These are phyloP conservation scores for Diutina catenulata DNA, from an alignment of 1,139 yeast species.

Conservation along the genomic window DNA sequence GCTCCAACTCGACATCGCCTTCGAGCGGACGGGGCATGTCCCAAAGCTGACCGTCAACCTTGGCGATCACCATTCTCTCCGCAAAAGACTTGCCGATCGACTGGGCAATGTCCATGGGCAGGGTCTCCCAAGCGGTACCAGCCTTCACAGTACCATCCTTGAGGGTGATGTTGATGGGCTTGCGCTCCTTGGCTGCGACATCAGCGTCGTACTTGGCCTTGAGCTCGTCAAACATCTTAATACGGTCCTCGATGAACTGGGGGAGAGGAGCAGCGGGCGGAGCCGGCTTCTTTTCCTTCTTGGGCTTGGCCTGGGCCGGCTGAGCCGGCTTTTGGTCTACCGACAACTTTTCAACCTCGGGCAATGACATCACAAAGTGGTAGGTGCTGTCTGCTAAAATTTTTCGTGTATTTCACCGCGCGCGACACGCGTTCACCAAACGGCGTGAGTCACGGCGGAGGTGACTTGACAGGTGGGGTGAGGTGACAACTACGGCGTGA, in stretches of 20 bases:
- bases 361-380: constrained; percentile 1
- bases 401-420: no score
- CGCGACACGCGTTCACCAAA: no score
- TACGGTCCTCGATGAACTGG: constrained; percentile 67
- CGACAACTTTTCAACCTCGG: constrained; percentile 40
- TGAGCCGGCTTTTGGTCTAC: constrained; percentile 19
- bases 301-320: constrained; percentile 8
- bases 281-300: constrained; percentile 15
- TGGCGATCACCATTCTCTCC: constrained; percentile 84
- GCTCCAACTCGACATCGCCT: constrained; percentile 56
- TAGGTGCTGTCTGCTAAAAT: no score
- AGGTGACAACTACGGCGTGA: no score
- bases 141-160: constrained; percentile 75
- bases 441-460: no score
- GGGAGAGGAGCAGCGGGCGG: constrained; percentile 49
- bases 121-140: constrained; percentile 81
- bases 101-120: constrained; percentile 79
- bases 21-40: constrained; percentile 94
- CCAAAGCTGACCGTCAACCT: constrained; percentile 83
- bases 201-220: constrained; percentile 69
- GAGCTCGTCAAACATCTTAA: constrained; percentile 67
- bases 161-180: constrained; percentile 64
- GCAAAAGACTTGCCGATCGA: constrained; percentile 71
- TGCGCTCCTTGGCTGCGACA: constrained; percentile 45
- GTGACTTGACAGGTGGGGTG: no score